Base-by-base conservation (phyloP, 2,329 filamentous ascomycete species). In the Aspergillus sp. region DNA sequence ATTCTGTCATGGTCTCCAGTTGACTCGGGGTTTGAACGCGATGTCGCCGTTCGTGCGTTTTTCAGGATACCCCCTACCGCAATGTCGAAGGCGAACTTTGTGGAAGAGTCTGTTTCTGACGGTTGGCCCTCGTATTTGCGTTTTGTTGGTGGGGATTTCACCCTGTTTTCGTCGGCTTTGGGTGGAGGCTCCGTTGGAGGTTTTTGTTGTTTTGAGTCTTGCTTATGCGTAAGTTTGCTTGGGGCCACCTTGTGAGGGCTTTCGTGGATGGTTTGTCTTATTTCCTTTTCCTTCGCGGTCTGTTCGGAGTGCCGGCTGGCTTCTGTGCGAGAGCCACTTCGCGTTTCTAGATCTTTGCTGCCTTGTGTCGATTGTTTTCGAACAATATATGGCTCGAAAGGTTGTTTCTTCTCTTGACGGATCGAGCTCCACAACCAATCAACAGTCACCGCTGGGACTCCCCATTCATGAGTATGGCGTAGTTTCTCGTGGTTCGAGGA, bases 371-470 rank as follows among this genome's bases (percentile, higher is more conserved):
- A 37, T 30, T 42, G 51, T 55, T 64, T 67, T 30, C 67, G 68
- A 50, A 77, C 71, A 19, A 73, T 62, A 66, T 82, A 84, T 30
- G 77, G 71, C 20, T 77, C 73, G 50, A 81, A 82, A 11, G 80
- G 68, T 56, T 82, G 77, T 65, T 76, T 78, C 54, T 78, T 72
- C 30, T 83, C 67, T 46, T 69, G 72, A 53, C 81, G 79, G 51
- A 97, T 86, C 63, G 89, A 95, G 51, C 88, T 83, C 87, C 90
- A 95, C 3, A 99, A 79, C 95, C 95, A 99, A 20, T 88, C 84
- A 17, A 86, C 84, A 7, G 83, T 83, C 11, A 98, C 89, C n/a
- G 93, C 86, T 2, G 92, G 90, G 11, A 98, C 88, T 4, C 83
- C 82, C 81, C 90, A 90, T 65, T 87, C 82, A 8, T 86, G 72